Evolutionary conservation across 2,329 filamentous ascomycete species (phyloP).

Genomic region (Trematosphaeria pertusa): DNA sequence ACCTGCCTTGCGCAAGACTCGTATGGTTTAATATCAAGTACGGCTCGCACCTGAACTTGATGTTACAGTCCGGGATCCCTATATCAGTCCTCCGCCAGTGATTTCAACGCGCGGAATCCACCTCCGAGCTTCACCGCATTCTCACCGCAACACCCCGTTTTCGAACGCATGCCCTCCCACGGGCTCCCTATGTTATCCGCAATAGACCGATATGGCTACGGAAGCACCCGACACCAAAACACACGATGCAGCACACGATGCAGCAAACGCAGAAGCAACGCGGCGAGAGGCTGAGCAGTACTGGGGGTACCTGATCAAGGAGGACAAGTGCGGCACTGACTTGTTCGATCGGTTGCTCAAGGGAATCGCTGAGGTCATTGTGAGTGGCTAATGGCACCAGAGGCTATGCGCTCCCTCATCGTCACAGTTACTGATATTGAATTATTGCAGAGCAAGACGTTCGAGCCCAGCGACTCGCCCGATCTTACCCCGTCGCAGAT

Average conservation of each 20-base stretch:
- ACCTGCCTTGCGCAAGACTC: slow-evolving; percentile 10
- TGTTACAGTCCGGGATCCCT: too few species aligned
- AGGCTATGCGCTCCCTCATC: neutral
- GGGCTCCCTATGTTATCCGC: slow-evolving; percentile 11
- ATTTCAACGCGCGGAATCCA: too few species aligned
- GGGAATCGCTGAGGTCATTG: slow-evolving; percentile 57
- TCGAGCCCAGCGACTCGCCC: slow-evolving; percentile 52
- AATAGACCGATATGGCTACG: slow-evolving; percentile 33
- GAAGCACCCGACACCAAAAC: slow-evolving; percentile 31
- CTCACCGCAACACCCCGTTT: slow-evolving; percentile 14
- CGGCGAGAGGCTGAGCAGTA: slow-evolving; percentile 55
- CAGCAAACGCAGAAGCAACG: slow-evolving; percentile 34
- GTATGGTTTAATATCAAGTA: neutral
- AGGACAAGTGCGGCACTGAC: slow-evolving; percentile 59
- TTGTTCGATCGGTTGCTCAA: slow-evolving; percentile 54
- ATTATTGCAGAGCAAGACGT: slow-evolving; percentile 47
- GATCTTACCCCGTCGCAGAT: slow-evolving; percentile 59
- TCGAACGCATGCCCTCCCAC: too few species aligned
- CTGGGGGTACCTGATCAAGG: slow-evolving; percentile 59
- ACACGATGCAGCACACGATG: slow-evolving; percentile 25
- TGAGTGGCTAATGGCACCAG: slow-evolving; percentile 29
- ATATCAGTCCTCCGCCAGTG: too few species aligned
- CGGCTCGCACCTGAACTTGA: neutral
- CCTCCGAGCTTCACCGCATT: slow-evolving; percentile 28
- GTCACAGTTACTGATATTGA: slow-evolving; percentile 18